Base-by-base conservation (phyloP, 257 asterid genomes). In the Plectranthus barbatus region DNA sequence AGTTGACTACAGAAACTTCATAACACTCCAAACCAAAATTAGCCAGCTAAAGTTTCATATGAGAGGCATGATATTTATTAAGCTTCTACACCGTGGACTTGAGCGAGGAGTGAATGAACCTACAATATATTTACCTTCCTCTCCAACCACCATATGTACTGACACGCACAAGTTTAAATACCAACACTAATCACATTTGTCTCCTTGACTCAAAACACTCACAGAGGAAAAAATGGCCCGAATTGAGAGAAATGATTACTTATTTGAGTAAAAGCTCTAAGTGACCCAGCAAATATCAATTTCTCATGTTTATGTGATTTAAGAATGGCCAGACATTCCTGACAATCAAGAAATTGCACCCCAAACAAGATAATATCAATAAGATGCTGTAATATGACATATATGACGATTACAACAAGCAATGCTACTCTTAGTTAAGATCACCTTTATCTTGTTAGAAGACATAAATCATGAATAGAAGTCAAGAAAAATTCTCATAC, bases 51-150 rank as follows among this genome's bases (percentile, higher is more conserved):
- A 48, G 39, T 41, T 29, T 74, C 59, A 19, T 12, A 6, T 14
- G 29, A 51, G n/a, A 68, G 45, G 64, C 56, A 54, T 44, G 59
- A 60, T 23, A 60, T 65, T 24, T 19, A 59, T 33, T 29, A 48
- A 9, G 54, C 44, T 58, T 42, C 18, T 21, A 45, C 49, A 17
- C 4, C 9, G 62, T 8, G n/a, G 44, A 55, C 23, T 24, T 17
- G 15, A 52, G 62, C 9, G 45, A 62, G 42, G 20, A 9, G 29
- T 36, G 2, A 45, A 4, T 44, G 7, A 63, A 20, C 49, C 9
- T 69, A 9, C 48, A 10, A 29, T 24, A 52, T 6, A n/a, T 9
- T 39, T 55, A 24, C 31, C 15, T 40, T 63, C 57, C 56, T 26
- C 20, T 24, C 56, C 62, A 67, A 48, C 53, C 64, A 69, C 39